Evolutionary conservation across 495 filamentous ascomycete genomes (phyloP), one percentile per base, ranked within the genome.

Genomic region (Penicillium samsonianum): DNA sequence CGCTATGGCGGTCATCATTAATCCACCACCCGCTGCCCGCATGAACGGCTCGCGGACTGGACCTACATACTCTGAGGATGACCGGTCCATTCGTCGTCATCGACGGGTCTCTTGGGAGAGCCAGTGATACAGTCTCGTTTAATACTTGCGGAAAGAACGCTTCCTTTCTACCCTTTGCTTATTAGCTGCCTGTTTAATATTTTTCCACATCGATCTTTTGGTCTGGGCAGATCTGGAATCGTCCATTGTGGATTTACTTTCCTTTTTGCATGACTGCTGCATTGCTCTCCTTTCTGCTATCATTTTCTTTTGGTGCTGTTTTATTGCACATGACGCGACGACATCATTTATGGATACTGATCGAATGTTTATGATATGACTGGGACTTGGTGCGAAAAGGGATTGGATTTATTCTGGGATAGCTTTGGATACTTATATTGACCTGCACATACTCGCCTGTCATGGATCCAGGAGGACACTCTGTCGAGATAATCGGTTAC

Each of bases 31-130:
- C 0, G 60, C 69, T 58, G 64, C 66, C 28, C 64, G 64, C 49
- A 49, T 76, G 47, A 49, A 65, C 46, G 69, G 58, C 37, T 64
- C 63, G 14, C 60, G 57, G 10, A 67, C 67, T 5, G 58, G 65
- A 0, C 60, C 64, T 50, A 62, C 64, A 41, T 57, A 67, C 11
- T 62, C 60, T 10, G 69, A 67, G 16, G 65, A 66, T 52, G 63
- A 64, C n/a, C 58, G 53, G 22, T 65, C 65, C 12, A 63, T 66
- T 43, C 63, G 63, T 49, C 70, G 61, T 31, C 62, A 60, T 22
- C 55, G 70, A 9, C 67, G 71, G 59, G 52, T 59, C 41, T 73
- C 70, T 7, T 76, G 70, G 73, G 72, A 73, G 55, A 75, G 69
- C 23, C 61, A 57, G 14, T 71, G 48, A 67, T 30, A 10, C 4